Evolutionary conservation across 1,139 yeast species (phyloP).

Genomic region (Sugiyamaella paludigena): DNA sequence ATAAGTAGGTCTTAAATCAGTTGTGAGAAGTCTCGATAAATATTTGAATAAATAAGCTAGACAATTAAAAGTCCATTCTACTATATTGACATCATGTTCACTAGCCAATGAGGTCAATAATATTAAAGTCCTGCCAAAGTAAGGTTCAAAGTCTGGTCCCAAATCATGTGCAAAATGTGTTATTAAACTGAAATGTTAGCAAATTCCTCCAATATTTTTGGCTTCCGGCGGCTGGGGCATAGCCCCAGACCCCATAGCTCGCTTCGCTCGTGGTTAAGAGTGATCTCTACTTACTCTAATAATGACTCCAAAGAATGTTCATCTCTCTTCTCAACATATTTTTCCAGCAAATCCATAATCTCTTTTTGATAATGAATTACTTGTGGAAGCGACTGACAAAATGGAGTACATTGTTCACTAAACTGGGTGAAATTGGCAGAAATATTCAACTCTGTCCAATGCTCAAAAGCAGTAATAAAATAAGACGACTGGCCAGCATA

Average conservation of each 20-base stretch:
- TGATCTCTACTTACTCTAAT: slow-evolving; percentile 49
- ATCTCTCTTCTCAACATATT: slow-evolving; percentile 57
- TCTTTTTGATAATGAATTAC: slow-evolving; percentile 65
- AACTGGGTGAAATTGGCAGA: slow-evolving; percentile 71
- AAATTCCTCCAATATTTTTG: neutral
- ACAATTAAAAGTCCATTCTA: slow-evolving; percentile 83
- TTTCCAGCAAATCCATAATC: slow-evolving; percentile 55
- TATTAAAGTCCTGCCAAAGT: slow-evolving; percentile 53
- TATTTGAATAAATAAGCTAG: slow-evolving; percentile 89
- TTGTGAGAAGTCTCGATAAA: slow-evolving; percentile 59
- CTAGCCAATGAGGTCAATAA: slow-evolving; percentile 54
- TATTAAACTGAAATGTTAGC: slow-evolving; percentile 41
- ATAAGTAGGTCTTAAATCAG: slow-evolving; percentile 68
- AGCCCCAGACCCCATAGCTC: too few species aligned
- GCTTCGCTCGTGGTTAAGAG: too few species aligned
- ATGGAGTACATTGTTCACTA: slow-evolving; percentile 51
- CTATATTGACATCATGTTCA: slow-evolving; percentile 51
- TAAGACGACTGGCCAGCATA: slow-evolving; percentile 63
- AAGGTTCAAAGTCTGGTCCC: slow-evolving; percentile 85
- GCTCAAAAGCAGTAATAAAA: slow-evolving; percentile 72
- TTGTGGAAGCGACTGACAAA: slow-evolving; percentile 74
- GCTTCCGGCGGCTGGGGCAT: neutral
- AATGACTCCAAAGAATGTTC: slow-evolving; percentile 75
- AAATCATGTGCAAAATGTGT: slow-evolving; percentile 89
- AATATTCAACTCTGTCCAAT: slow-evolving; percentile 85